A percentile compares a stretch with the other conserved stretches of the same genome.
These are phyloP conservation scores for Jimgerdemannia lactiflua DNA, from an alignment of 192 early-diverging fungal genomes.

Conservation along the genomic window DNA sequence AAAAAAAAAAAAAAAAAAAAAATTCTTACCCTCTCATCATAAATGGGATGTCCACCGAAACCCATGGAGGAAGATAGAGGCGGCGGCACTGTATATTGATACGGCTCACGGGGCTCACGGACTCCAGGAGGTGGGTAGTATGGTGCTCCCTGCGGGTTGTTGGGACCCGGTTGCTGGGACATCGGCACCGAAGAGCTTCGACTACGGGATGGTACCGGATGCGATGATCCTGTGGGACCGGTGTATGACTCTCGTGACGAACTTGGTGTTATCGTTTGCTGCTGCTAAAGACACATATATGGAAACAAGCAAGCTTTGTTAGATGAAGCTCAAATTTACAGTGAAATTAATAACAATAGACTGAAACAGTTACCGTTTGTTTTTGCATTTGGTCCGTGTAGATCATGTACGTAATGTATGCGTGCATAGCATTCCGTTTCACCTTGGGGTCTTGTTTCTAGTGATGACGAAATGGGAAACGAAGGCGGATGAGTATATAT, in stretches of 20 bases:
- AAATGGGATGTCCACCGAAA: neutral
- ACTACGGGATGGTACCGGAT: neutral
- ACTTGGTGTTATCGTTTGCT: neutral
- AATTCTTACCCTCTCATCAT: neutral
- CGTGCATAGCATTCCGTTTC: slow-evolving; percentile 46
- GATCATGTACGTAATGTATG: slow-evolving; percentile 50
- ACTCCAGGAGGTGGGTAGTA: neutral
- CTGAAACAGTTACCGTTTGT: neutral
- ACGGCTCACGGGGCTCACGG: neutral
- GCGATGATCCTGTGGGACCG: neutral
- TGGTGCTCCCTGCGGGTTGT: neutral
- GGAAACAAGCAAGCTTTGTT: neutral
- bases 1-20: neutral
- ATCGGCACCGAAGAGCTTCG: neutral
- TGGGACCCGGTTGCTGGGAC: neutral
- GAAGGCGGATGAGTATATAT: neutral
- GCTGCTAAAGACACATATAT: neutral
- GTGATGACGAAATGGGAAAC: neutral
- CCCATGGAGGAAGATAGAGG: neutral
- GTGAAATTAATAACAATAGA: neutral
- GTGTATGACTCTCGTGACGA: neutral
- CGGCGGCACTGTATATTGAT: neutral
- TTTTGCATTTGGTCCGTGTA: slow-evolving; percentile 32
- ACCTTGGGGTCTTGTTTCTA: slow-evolving; percentile 46
- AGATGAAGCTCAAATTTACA: neutral